Evolutionary conservation across 768 basidiomycete species (phyloP), one percentile per base, ranked within the genome.

Genomic region (Tephrocybe sp.): DNA sequence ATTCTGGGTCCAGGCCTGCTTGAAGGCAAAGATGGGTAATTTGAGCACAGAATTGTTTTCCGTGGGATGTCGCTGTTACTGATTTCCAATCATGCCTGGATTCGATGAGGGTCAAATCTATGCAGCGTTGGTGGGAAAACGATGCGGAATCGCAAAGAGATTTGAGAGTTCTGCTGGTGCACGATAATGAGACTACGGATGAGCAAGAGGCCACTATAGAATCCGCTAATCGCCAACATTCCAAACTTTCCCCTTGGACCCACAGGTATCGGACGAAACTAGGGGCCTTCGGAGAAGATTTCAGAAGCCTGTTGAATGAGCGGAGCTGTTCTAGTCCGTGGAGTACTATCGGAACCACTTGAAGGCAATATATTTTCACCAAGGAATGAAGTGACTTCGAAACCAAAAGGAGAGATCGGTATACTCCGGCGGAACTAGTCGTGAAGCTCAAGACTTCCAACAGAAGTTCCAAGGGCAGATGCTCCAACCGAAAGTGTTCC

Each of bases 321-420:
- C 33, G 34, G 10, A 59, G 52, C 17, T 54, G 46, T 31, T 35
- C 33, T 11, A 43, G 33, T 3, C 31, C 49, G 7, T 49, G 31
- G 4, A 59, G 52, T 19, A 52, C 53, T 26, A 59, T 41, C 2
- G 58, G 58, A 32, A 59, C 58, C 1, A 49, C 49, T 22, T 36
- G 46, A 26, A 59, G 22, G 44, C 58, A 59, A 20, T 36, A 14
- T 10, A 49, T n/a, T 44, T 53, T 49, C 17, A 39, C 52, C 4
- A 51, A 20, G 4, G 35, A 16, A 34, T 57, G 26, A 11, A 59
- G 43, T 6, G 45, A 19, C 22, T 54, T 55, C n/a, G 55, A 59
- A 7, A 59, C 53, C 36, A 59, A 43, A 8, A 59, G 52, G 31
- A 59, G 55, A 49, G 55, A 51, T 16, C 52, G 33, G 30, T 57